Conservation (phyloP, 306 rosid species). For the Mimosa pudica region DNA sequence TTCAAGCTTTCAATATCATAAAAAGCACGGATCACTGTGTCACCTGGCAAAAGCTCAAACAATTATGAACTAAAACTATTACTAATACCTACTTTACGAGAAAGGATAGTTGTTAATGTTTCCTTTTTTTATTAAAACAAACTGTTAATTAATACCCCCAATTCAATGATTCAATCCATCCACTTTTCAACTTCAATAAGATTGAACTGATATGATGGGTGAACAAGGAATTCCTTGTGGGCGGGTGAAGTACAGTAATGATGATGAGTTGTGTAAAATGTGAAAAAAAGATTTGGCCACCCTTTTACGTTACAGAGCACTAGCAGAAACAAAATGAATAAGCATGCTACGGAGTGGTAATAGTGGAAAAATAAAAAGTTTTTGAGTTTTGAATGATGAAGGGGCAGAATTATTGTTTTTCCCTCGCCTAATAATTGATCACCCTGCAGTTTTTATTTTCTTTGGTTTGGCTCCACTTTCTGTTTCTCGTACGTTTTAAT, state of each 20-base stretch:
- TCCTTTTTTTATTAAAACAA: no score
- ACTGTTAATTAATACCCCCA: background rate
- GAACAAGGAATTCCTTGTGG: background rate
- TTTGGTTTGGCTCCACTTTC: conserved; percentile 27
- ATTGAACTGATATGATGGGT: conserved; percentile 16
- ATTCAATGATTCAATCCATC: background rate
- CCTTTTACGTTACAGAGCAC: conserved; percentile 45
- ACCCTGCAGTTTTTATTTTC: conserved; percentile 36
- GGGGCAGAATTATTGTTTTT: conserved; percentile 34
- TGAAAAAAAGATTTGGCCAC: conserved; percentile 24
- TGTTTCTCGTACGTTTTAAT: conserved; percentile 38
- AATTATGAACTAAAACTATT: background rate
- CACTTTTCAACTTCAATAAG: background rate
- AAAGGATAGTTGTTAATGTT: no score
- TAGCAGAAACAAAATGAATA: conserved; percentile 50
- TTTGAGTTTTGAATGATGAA: background rate
- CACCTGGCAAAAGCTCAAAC: background rate
- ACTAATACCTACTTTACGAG: background rate
- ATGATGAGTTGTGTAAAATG: conserved; percentile 50
- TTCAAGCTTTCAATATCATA: background rate
- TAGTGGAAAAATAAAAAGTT: conserved; percentile 22
- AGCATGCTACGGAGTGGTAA: conserved; percentile 48
- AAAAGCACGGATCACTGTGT: background rate
- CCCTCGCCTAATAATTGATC: conserved; percentile 42
- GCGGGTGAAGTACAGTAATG: conserved; percentile 39